Evolutionary conservation across 345 rosid species (phyloP), one percentile per base, ranked within the genome.

Genomic region (Cochlearia excelsa): DNA sequence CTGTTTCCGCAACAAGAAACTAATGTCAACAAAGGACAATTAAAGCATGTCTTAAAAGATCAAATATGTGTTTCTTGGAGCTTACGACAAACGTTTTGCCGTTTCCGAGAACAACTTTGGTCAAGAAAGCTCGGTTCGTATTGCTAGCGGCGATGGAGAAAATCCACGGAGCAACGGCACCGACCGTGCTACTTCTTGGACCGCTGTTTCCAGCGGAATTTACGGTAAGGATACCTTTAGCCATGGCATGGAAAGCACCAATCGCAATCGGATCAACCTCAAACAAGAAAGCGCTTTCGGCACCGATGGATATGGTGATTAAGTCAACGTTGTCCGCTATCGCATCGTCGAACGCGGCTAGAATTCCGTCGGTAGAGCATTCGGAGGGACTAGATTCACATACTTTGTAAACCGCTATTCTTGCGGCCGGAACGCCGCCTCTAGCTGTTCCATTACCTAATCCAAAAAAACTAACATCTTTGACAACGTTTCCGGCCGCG

Each of bases 361-460:
- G 60, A 2, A 82, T 49, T 2, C 43, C 80, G 0, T 26, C 73
- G 4, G 4, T 6, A 5, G 1, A 0, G 38, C 77, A 68, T 0
- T 56, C 54, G 0, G 1, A 1, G 0, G 0, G 0, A 1, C 29
- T 26, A 0, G 80, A 61, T 7, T 16, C 28, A 31, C 87, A 84
- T 3, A 75, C 76, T 55, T 63, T 66, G 51, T 84, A 84, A 3
- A 57, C 74, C 1, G 84, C 77, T 37, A 82, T 70, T 54, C 84
- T 77, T 8, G 91, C 80, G 7, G 79, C 77, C 0, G 84, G 84
- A 16, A 68, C 84, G 1, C 76, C 83, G 29, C 86, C 86, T 64
- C 84, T 74, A 7, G 78, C 79, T 2, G 65, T 71, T 23, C 88
- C 88, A 3, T 69, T 30, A 0, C 76, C 86, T 0, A 82, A 6